Percentiles rank a stretch among this genome's conserved stretches.
Conservation (phyloP, 306 rosid genomes). For the Cicer judaicum region DNA sequence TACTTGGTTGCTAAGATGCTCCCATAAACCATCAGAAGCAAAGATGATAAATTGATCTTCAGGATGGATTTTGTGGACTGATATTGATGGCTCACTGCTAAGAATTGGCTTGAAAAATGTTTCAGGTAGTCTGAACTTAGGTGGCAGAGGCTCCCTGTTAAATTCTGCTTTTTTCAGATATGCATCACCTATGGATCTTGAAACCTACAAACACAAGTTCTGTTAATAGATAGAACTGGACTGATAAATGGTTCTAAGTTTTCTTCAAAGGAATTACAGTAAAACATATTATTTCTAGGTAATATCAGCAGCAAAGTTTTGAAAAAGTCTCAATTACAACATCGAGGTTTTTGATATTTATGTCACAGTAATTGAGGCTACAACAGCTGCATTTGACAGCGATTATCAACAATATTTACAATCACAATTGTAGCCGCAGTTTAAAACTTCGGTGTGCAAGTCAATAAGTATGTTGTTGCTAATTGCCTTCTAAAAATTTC, state of each 20-base stretch:
- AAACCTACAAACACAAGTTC: slow-evolving; percentile 59
- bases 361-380: background rate
- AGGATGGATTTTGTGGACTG: slow-evolving; percentile 58
- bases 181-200: slow-evolving; percentile 88
- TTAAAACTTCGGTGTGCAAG: background rate
- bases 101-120: slow-evolving; percentile 76
- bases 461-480: slow-evolving; percentile 16
- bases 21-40: slow-evolving; percentile 95
- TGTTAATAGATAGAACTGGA: slow-evolving; percentile 23
- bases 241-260: background rate
- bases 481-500: background rate
- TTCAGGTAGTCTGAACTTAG: slow-evolving; percentile 65
- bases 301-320: background rate
- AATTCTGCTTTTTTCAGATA: slow-evolving; percentile 78
- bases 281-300: background rate
- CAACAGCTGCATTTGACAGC: background rate
- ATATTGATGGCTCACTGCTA: slow-evolving; percentile 67
- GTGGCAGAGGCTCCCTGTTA: slow-evolving; percentile 71
- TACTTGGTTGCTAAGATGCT: slow-evolving; percentile 80
- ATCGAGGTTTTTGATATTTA: background rate
- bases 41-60: slow-evolving; percentile 78
- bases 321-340: background rate
- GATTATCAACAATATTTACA: background rate
- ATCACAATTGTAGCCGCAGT: background rate
- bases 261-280: background rate